Conservation (phyloP, 495 filamentous ascomycete species). For the Penicillium pulvis region DNA sequence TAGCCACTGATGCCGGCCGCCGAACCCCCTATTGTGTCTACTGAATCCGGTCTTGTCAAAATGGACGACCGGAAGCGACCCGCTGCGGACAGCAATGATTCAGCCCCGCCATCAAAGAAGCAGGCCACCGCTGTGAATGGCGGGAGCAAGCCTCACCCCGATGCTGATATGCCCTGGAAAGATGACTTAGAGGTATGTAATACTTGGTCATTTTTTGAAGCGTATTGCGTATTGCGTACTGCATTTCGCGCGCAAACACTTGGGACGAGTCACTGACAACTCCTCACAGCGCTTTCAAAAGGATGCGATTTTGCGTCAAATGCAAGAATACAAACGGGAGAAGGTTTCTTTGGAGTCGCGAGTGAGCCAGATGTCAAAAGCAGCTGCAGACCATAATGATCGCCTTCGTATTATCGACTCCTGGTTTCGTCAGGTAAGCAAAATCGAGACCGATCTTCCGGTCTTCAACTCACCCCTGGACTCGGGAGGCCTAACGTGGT, state of each 20-base stretch:
- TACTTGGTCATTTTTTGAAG: constrained; percentile 8
- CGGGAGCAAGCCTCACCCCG: constrained; percentile 68
- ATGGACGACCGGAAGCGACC: constrained; percentile 98
- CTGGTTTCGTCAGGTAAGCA: constrained; percentile 87
- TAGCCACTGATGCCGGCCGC: constrained; percentile 78
- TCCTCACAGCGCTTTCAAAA: constrained; percentile 83
- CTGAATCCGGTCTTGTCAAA: constrained; percentile 73
- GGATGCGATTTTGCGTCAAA: constrained; percentile 94
- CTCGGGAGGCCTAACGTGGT: constrained; percentile 3
- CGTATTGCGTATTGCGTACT: not conserved
- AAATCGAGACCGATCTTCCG: not conserved
- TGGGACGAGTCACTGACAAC: constrained; percentile 11
- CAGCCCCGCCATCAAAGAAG: constrained; percentile 81
- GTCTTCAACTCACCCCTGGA: not conserved
- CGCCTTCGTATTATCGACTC: constrained; percentile 85
- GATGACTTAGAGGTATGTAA: constrained; percentile 86
- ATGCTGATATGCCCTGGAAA: constrained; percentile 78
- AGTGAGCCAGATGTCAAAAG: constrained; percentile 73
- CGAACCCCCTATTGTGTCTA: constrained; percentile 69
- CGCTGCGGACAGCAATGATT: constrained; percentile 73
- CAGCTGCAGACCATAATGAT: constrained; percentile 79
- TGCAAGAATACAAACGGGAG: constrained; percentile 95
- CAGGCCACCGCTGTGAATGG: constrained; percentile 77
- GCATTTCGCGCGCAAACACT: not conserved
- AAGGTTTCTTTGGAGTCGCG: constrained; percentile 74